Evolutionary conservation across 257 asterid genomes (phyloP).

Genomic region (Nicotiana obtusifolia): DNA sequence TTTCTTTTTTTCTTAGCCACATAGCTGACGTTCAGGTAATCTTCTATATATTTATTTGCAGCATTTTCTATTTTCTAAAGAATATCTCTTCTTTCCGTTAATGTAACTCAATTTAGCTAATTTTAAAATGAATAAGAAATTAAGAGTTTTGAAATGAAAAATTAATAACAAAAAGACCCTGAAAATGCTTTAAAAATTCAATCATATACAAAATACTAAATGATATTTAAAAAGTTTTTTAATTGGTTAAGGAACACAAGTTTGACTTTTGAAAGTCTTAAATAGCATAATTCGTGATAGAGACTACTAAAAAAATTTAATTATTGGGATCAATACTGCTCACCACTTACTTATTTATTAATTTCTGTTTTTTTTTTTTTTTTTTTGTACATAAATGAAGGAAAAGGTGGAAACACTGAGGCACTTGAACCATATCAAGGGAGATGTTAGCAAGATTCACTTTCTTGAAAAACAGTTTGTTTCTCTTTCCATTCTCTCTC

Average conservation of each 20-base stretch:
- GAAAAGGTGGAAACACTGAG: slow-evolving; percentile 40
- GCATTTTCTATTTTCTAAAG: background rate
- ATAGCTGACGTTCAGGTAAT: slow-evolving; percentile 51
- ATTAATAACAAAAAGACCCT: background rate
- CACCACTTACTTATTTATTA: background rate
- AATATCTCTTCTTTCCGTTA: background rate
- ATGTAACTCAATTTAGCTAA: background rate
- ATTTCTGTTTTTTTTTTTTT: no score
- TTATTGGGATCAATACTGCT: background rate
- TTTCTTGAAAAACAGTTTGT: slow-evolving; percentile 49
- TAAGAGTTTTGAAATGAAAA: background rate
- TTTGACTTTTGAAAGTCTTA: background rate
- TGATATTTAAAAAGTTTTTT: background rate
- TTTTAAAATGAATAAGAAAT: background rate
- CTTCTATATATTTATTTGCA: background rate
- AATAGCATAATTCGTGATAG: background rate
- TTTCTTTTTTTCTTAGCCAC: slow-evolving; percentile 27
- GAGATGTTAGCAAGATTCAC: slow-evolving; percentile 41
- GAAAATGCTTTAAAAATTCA: background rate
- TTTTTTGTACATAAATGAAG: slow-evolving; percentile 21
- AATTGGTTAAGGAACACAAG: background rate
- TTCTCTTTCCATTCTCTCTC: background rate
- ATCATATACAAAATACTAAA: background rate
- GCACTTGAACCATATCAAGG: slow-evolving; percentile 32
- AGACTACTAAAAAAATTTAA: background rate